Evolutionary conservation across 169 alveolate genomes (phyloP).

Genomic region (Eimeria acervulina): DNA sequence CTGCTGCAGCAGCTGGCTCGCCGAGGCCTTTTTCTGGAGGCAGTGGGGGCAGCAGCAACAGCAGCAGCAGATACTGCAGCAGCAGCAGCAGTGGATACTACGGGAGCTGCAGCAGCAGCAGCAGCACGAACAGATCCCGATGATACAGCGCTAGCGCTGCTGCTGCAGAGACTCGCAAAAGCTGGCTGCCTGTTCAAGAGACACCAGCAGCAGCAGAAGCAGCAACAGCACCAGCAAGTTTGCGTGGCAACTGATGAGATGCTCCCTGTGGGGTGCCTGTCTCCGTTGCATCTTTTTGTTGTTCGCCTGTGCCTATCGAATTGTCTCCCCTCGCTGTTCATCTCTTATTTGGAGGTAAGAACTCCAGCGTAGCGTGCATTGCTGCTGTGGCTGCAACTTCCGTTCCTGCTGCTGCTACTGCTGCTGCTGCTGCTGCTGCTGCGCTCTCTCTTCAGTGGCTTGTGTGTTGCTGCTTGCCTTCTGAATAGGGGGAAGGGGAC

Average conservation of each 20-base stretch:
- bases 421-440: neutral
- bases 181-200: slow-evolving; percentile 81
- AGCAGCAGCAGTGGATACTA: neutral
- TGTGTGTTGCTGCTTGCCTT: neutral
- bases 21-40: slow-evolving; percentile 83
- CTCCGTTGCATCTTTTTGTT: slow-evolving; percentile 86
- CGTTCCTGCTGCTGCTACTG: neutral
- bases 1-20: slow-evolving; percentile 85
- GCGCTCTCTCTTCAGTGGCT: neutral
- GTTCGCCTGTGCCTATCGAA: slow-evolving; percentile 83
- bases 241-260: slow-evolving; percentile 33
- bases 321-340: slow-evolving; percentile 57
- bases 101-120: neutral
- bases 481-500: too few species aligned
- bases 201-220: neutral
- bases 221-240: slow-evolving; percentile 23
- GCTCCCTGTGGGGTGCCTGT: slow-evolving; percentile 80
- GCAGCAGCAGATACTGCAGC: neutral
- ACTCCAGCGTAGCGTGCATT: neutral
- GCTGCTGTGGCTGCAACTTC: neutral
- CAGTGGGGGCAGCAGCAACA: neutral
- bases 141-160: slow-evolving; percentile 70
- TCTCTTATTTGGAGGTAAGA: slow-evolving; percentile 39
- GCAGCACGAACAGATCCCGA: slow-evolving; percentile 46
- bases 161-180: slow-evolving; percentile 84